These are phyloP conservation scores for Cardamine occulta DNA, from an alignment of 345 rosid genomes.

Conservation along the genomic window DNA sequence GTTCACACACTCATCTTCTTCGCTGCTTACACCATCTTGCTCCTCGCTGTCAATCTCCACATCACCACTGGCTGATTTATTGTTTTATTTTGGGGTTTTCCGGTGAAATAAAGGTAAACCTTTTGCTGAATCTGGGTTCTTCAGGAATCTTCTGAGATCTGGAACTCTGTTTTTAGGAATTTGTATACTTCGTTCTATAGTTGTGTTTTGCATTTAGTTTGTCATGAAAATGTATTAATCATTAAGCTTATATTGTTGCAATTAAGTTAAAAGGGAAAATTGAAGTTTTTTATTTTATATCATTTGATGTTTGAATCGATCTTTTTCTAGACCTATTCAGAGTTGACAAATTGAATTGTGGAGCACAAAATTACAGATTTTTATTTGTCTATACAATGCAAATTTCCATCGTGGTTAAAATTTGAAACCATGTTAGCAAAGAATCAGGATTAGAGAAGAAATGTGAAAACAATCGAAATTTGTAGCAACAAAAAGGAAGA, in stretches of 20 bases:
- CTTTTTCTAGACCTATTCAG: background rate
- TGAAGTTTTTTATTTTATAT: background rate
- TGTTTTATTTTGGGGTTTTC: too few species aligned
- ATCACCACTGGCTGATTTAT: slow-evolving; percentile 76
- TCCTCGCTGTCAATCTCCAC: slow-evolving; percentile 79
- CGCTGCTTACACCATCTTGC: slow-evolving; percentile 69
- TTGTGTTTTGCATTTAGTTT: slow-evolving; percentile 6
- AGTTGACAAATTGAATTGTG: background rate
- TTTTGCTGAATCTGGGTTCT: slow-evolving; percentile 14
- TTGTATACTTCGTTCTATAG: slow-evolving; percentile 14
- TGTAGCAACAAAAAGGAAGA: slow-evolving; percentile 1
- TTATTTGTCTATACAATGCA: background rate
- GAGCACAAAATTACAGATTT: background rate
- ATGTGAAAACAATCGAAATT: background rate
- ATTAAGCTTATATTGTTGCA: slow-evolving; percentile 7
- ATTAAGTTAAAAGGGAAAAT: background rate
- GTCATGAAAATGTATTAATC: slow-evolving; percentile 17
- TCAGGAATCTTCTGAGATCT: slow-evolving; percentile 32
- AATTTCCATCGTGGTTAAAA: too few species aligned
- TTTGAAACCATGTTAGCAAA: too few species aligned
- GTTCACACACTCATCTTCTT: slow-evolving; percentile 88
- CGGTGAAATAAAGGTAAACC: slow-evolving; percentile 32
- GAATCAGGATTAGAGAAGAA: background rate
- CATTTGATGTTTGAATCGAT: slow-evolving; percentile 11
- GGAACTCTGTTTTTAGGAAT: slow-evolving; percentile 6